phyloP scores from a whole-genome alignment of 441 rosid genomes.

The Aleurites moluccanus region DNA sequence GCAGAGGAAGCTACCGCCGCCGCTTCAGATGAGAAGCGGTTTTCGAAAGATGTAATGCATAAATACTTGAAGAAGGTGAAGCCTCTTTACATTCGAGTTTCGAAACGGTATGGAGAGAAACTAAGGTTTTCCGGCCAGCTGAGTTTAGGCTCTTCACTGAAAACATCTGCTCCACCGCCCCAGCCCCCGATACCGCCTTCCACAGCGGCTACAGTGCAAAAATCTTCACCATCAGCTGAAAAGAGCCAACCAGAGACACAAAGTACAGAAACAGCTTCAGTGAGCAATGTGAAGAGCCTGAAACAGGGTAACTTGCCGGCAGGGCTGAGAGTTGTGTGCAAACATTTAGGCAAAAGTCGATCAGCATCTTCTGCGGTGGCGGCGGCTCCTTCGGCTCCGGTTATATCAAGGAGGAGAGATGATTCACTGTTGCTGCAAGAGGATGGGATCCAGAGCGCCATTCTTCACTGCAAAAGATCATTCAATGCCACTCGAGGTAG shows the following conservation, averaged over 20 bases:
- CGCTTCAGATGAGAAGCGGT: slow-evolving; percentile 57
- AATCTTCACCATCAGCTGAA: slow-evolving; percentile 25
- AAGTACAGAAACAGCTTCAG: slow-evolving; percentile 6
- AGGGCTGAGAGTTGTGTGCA: slow-evolving; percentile 69
- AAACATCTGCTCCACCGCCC: slow-evolving; percentile 8
- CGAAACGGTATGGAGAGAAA: slow-evolving; percentile 70
- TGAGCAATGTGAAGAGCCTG: slow-evolving; percentile 25
- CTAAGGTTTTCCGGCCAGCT: slow-evolving; percentile 56
- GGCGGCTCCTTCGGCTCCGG: slow-evolving; percentile 26
- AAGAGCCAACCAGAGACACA: slow-evolving; percentile 30
- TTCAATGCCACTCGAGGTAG: slow-evolving; percentile 79
- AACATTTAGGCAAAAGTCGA: slow-evolving; percentile 81
- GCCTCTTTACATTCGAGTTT: slow-evolving; percentile 80
- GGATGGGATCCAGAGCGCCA: slow-evolving; percentile 93
- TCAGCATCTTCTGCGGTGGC: slow-evolving; percentile 59
- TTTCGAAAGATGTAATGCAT: slow-evolving; percentile 69
- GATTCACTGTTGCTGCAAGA: slow-evolving; percentile 87
- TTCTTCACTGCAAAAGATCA: slow-evolving; percentile 90
- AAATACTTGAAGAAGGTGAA: slow-evolving; percentile 85
- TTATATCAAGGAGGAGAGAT: slow-evolving; percentile 57
- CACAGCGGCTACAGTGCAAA: slow-evolving; percentile 9
- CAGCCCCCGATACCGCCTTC: too few species aligned
- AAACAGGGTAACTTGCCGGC: slow-evolving; percentile 59
- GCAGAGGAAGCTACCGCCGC: slow-evolving; percentile 32
- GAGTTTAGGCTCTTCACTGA: slow-evolving; percentile 27